A percentile compares a stretch with the other conserved stretches of the same genome.
These are phyloP conservation scores for Leccinum pseudoinsigne DNA, from an alignment of 1,284 basidiomycete species.

Conservation along the genomic window DNA sequence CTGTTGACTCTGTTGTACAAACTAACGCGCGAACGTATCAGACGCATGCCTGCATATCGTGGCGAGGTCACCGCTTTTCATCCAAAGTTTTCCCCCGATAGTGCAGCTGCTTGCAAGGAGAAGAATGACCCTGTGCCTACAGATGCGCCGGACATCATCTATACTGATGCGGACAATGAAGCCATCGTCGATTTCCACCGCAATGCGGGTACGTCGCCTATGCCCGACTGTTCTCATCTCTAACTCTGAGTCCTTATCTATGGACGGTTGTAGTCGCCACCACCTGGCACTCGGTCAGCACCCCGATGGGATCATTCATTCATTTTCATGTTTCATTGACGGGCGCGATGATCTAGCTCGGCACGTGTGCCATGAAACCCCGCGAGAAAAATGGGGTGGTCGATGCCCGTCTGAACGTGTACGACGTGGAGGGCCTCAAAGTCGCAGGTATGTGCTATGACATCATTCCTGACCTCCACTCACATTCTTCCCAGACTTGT, in stretches of 20 bases:
- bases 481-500: conserved; percentile 25
- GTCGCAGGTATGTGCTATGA: conserved; percentile 24
- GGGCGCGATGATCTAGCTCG: conserved; percentile 15
- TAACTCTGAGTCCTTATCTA: no score
- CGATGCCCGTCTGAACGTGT: conserved; percentile 29
- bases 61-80: conserved; percentile 36
- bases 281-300: conserved; percentile 56
- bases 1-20: no score
- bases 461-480: background rate
- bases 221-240: no score
- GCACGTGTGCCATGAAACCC: conserved; percentile 32
- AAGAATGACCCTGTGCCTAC: conserved; percentile 39
- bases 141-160: conserved; percentile 49
- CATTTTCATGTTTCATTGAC: conserved; percentile 1
- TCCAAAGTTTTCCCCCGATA: conserved; percentile 49
- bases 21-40: no score
- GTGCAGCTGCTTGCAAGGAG: conserved; percentile 40
- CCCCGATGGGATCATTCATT: background rate
- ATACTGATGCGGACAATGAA: conserved; percentile 56
- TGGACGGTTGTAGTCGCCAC: conserved; percentile 40
- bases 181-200: conserved; percentile 46
- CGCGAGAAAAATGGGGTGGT: conserved; percentile 29
- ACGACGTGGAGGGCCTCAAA: conserved; percentile 31
- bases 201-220: conserved; percentile 26
- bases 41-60: no score